These are phyloP conservation scores for Auriscalpium microsporum DNA, from an alignment of 768 basidiomycete genomes.

Conservation along the genomic window DNA sequence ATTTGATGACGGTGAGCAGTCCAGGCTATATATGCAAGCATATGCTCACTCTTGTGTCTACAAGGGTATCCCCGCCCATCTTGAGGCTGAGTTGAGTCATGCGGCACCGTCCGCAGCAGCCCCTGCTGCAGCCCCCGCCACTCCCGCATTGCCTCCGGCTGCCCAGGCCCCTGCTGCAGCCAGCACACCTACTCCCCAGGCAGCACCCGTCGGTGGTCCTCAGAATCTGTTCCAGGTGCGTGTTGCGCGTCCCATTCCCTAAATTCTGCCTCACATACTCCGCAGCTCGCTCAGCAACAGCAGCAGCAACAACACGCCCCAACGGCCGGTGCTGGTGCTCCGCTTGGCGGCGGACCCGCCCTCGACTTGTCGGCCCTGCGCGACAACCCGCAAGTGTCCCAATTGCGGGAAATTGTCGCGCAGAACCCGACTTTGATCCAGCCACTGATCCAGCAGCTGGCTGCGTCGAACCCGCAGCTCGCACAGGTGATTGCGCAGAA, in stretches of 20 bases:
- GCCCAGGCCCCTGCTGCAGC: conserved; percentile 27
- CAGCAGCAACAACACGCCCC: conserved; percentile 36
- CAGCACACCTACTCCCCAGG: conserved; percentile 30
- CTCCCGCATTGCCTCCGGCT: conserved; percentile 27
- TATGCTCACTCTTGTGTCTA: conserved; percentile 6
- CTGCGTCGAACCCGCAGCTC: conserved; percentile 62
- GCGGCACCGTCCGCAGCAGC: conserved; percentile 25
- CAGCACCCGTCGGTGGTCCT: conserved; percentile 36
- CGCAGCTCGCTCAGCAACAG: conserved; percentile 64
- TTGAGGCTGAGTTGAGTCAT: conserved; percentile 37
- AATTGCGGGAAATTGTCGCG: conserved; percentile 61
- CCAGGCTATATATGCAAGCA: not conserved
- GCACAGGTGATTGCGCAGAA: conserved; percentile 60
- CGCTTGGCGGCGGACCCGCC: conserved; percentile 28
- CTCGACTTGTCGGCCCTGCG: conserved; percentile 47
- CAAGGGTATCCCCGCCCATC: conserved; percentile 75
- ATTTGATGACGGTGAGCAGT: conserved; percentile 75
- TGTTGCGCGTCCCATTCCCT: not conserved
- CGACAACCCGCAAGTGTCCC: conserved; percentile 56
- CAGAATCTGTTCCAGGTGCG: conserved; percentile 85
- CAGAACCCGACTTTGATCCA: conserved; percentile 77
- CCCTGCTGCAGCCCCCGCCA: conserved; percentile 20
- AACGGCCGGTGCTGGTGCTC: conserved; percentile 28
- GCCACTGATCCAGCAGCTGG: conserved; percentile 77
- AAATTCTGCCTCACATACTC: not conserved